These are phyloP conservation scores for Calendula officinalis DNA, from an alignment of 129 eudicot genomes.

Conservation along the genomic window DNA sequence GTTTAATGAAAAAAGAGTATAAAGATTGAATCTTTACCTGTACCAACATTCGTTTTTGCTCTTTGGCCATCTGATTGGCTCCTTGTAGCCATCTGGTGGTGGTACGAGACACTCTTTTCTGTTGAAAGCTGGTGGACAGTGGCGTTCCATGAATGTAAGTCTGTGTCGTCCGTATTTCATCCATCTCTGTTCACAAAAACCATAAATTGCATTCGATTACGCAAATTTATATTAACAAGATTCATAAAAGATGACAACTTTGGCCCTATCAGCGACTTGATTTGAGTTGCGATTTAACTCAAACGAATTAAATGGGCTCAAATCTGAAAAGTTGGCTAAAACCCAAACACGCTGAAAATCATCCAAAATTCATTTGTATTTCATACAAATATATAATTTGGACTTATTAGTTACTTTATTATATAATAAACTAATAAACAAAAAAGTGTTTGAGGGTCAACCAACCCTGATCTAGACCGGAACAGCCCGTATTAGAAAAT, in stretches of 20 bases:
- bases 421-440: too few relatives aligned
- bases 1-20: background rate
- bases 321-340: too few relatives aligned
- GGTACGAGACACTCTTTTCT: conserved; percentile 93
- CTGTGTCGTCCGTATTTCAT: conserved; percentile 76
- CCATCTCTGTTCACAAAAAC: conserved; percentile 66
- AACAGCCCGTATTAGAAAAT: background rate
- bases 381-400: too few relatives aligned
- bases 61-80: conserved; percentile 96
- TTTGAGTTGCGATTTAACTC: too few relatives aligned
- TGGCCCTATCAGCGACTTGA: too few relatives aligned
- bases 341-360: too few relatives aligned
- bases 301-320: too few relatives aligned
- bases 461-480: background rate
- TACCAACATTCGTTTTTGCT: conserved; percentile 99
- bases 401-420: too few relatives aligned
- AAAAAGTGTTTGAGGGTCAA: background rate
- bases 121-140: conserved; percentile 88
- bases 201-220: too few relatives aligned
- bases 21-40: conserved; percentile 61
- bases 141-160: conserved; percentile 93
- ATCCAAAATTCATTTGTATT: too few relatives aligned
- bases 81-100: conserved; percentile 91
- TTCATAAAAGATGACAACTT: too few relatives aligned
- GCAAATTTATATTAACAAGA: too few relatives aligned